Evolutionary conservation across 768 basidiomycete genomes (phyloP).

Genomic region (Mycena filopes): DNA sequence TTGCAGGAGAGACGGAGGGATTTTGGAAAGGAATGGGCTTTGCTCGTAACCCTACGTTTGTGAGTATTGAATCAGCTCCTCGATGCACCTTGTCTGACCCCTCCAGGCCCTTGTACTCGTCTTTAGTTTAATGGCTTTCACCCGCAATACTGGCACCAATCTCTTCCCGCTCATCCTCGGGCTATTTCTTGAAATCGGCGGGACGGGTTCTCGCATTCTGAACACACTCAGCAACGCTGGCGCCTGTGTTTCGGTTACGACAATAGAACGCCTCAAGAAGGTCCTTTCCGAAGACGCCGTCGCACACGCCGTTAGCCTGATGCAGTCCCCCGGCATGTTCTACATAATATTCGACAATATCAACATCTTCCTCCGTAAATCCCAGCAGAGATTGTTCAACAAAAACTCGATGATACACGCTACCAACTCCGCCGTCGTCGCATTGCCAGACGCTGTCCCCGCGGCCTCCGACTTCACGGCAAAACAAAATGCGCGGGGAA

Average conservation of each 20-base stretch:
- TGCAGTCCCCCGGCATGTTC: conserved; percentile 34
- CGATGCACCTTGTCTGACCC: background rate
- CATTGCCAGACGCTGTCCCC: conserved; percentile 21
- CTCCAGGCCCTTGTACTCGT: conserved; percentile 26
- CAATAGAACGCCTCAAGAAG: conserved; percentile 43
- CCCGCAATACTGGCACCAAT: conserved; percentile 43
- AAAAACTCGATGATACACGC: conserved; percentile 37
- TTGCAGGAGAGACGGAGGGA: conserved; percentile 12
- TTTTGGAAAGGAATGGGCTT: conserved; percentile 31
- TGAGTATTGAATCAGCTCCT: conserved; percentile 18
- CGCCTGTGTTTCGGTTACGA: conserved; percentile 38
- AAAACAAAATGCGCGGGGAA: conserved; percentile 32
- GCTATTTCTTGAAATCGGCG: conserved; percentile 43
- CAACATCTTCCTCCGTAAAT: conserved; percentile 46
- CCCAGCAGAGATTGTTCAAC: conserved; percentile 42
- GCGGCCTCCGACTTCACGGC: conserved; percentile 26
- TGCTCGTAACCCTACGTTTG: conserved; percentile 37
- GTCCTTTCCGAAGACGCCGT: conserved; percentile 40
- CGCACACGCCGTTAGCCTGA: conserved; percentile 34
- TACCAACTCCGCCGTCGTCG: conserved; percentile 36
- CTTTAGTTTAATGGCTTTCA: conserved; percentile 39
- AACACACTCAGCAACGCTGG: conserved; percentile 42
- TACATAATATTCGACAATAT: conserved; percentile 45
- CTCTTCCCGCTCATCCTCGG: conserved; percentile 41
- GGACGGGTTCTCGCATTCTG: conserved; percentile 43